Percentiles rank a stretch among this genome's conserved stretches.
phyloP scores from a whole-genome alignment of 2,329 filamentous ascomycete species.

The Lachnellula occidentalis region DNA sequence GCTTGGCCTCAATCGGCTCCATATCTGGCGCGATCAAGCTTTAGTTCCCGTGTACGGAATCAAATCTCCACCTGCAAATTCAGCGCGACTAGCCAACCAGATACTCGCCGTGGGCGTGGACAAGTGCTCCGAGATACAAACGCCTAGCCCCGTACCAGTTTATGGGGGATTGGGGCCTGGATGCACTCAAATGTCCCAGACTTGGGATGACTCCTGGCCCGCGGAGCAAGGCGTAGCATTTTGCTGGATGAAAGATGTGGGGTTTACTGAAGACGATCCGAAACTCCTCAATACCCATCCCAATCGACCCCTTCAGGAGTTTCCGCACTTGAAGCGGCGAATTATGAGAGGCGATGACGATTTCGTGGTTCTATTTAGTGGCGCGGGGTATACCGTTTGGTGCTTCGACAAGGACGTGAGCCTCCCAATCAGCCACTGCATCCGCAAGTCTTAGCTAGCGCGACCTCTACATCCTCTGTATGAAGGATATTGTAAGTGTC shows the following conservation, averaged over 20 bases:
- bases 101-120: background rate
- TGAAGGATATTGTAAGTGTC: no score
- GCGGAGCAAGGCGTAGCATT: background rate
- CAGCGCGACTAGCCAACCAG: background rate
- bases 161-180: background rate
- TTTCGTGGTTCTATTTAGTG: constrained; percentile 17
- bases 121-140: background rate
- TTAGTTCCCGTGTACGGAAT: background rate
- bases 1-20: background rate
- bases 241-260: background rate
- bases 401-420: constrained; percentile 10
- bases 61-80: background rate
- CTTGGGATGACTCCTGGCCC: background rate
- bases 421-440: background rate
- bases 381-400: constrained; percentile 20
- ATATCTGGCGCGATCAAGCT: constrained; percentile 2
- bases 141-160: background rate
- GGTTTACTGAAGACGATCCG: background rate
- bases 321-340: background rate
- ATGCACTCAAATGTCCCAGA: background rate
- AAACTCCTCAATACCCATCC: background rate
- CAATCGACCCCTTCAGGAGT: background rate
- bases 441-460: no score
- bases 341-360: constrained; percentile 17
- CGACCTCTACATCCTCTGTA: no score